phyloP scores from a whole-genome alignment of 768 basidiomycete genomes.

The Boletellus ananiceps region DNA sequence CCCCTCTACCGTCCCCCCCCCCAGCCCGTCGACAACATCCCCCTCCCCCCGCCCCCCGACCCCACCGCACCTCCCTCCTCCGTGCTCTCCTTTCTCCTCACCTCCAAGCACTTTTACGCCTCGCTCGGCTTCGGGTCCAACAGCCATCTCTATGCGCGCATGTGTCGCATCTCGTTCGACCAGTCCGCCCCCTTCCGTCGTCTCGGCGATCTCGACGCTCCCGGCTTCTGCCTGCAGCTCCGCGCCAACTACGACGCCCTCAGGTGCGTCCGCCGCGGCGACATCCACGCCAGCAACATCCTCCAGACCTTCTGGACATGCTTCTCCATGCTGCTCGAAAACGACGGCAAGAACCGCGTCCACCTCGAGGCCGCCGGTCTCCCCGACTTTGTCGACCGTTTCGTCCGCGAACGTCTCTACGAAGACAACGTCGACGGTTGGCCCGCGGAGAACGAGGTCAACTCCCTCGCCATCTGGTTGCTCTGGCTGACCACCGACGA shows the following conservation, averaged over 20 bases:
- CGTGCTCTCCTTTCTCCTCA: constrained; percentile 46
- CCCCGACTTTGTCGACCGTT: constrained; percentile 41
- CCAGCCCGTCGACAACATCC: constrained; percentile 50
- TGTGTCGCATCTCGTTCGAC: constrained; percentile 60
- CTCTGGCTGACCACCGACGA: constrained; percentile 57
- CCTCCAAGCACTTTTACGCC: constrained; percentile 38
- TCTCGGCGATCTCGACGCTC: constrained; percentile 38
- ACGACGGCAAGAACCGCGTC: constrained; percentile 59
- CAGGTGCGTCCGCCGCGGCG: constrained; percentile 26
- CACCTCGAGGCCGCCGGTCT: constrained; percentile 54
- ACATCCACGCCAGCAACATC: constrained; percentile 32
- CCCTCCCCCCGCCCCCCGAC: too few species aligned
- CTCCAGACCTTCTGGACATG: constrained; percentile 40
- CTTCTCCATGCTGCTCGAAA: constrained; percentile 57
- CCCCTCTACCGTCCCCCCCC: constrained; percentile 34
- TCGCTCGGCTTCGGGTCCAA: constrained; percentile 27
- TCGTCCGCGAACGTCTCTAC: constrained; percentile 46
- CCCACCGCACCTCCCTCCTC: constrained; percentile 27
- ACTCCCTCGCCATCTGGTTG: constrained; percentile 56
- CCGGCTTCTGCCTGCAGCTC: constrained; percentile 37
- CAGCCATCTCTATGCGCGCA: constrained; percentile 43
- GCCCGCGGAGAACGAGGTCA: constrained; percentile 48
- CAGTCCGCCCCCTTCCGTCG: constrained; percentile 46
- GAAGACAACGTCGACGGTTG: constrained; percentile 43
- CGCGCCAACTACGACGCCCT: constrained; percentile 34